Percentiles rank a stretch among this genome's conserved stretches.
phyloP scores from a whole-genome alignment of 2,329 filamentous ascomycete species.

The Xylaria sp. region DNA sequence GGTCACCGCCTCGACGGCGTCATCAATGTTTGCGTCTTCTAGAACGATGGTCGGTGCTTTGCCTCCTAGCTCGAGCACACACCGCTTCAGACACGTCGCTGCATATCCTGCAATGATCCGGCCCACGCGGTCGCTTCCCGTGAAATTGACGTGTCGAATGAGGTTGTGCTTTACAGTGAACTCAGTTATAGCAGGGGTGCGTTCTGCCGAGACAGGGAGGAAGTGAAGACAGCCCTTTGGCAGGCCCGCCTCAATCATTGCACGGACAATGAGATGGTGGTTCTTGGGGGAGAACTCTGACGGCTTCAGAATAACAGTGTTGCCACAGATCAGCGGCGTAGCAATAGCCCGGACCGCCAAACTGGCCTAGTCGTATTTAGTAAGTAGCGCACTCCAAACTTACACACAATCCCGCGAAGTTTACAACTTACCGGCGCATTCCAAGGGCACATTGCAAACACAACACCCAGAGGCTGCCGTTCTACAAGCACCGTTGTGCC shows the following conservation, averaged over 20 bases:
- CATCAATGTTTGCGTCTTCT: constrained; percentile 80
- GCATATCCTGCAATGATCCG: constrained; percentile 76
- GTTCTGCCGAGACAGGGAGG: constrained; percentile 71
- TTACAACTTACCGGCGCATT: constrained; percentile 52
- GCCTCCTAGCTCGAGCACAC: constrained; percentile 83
- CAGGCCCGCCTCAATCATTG: constrained; percentile 79
- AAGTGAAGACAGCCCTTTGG: constrained; percentile 80
- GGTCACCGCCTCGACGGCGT: constrained; percentile 75
- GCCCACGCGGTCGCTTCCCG: constrained; percentile 79
- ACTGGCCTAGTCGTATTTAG: constrained; percentile 25
- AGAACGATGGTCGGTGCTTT: constrained; percentile 84
- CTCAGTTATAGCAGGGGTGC: constrained; percentile 74
- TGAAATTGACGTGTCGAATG: constrained; percentile 88
- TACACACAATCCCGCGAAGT: not conserved
- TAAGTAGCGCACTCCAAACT: not conserved
- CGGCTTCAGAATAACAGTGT: constrained; percentile 79
- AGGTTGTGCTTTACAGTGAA: constrained; percentile 73
- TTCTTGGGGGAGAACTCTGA: constrained; percentile 74
- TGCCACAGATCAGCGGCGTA: constrained; percentile 72
- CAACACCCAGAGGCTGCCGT: constrained; percentile 81
- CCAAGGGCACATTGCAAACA: constrained; percentile 85
- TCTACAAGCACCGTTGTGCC: constrained; percentile 70
- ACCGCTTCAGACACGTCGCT: constrained; percentile 80
- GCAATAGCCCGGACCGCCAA: constrained; percentile 36
- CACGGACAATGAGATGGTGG: constrained; percentile 69